phyloP scores from a whole-genome alignment of 2,329 filamentous ascomycete species.

The Mycosphaerelloides madeirae region DNA sequence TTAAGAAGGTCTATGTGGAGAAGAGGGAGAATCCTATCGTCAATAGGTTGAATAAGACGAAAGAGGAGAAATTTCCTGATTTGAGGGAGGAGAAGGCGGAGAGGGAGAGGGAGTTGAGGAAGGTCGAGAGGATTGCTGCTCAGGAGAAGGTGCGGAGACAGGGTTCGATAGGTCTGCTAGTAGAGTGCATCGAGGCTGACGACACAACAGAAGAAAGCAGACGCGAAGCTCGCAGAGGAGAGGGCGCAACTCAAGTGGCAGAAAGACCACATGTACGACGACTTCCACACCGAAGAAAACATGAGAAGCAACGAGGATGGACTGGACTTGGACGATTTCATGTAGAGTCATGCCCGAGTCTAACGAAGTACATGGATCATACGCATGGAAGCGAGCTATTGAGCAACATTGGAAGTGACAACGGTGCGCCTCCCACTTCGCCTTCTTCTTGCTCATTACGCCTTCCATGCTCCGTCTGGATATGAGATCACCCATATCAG shows the following conservation, averaged over 20 bases:
- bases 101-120: constrained; percentile 64
- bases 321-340: constrained; percentile 80
- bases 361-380: no score
- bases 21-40: constrained; percentile 83
- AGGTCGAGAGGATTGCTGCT: constrained; percentile 61
- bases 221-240: constrained; percentile 68
- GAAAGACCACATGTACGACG: constrained; percentile 97
- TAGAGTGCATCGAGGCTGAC: constrained; percentile 1
- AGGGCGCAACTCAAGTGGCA: constrained; percentile 86
- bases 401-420: no score
- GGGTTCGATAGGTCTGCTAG: neutral
- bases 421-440: neutral
- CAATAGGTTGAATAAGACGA: constrained; percentile 98
- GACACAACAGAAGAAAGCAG: constrained; percentile 61
- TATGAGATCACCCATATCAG: constrained; percentile 12
- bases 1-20: constrained; percentile 74
- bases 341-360: constrained; percentile 47
- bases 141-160: constrained; percentile 55
- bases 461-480: neutral
- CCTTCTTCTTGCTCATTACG: neutral
- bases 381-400: no score
- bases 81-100: constrained; percentile 77
- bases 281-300: constrained; percentile 78
- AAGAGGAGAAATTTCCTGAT: constrained; percentile 81
- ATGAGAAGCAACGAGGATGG: constrained; percentile 86